These are phyloP conservation scores for Ettlia oleoabundans DNA, from an alignment of 139 green algal species.

Conservation along the genomic window DNA sequence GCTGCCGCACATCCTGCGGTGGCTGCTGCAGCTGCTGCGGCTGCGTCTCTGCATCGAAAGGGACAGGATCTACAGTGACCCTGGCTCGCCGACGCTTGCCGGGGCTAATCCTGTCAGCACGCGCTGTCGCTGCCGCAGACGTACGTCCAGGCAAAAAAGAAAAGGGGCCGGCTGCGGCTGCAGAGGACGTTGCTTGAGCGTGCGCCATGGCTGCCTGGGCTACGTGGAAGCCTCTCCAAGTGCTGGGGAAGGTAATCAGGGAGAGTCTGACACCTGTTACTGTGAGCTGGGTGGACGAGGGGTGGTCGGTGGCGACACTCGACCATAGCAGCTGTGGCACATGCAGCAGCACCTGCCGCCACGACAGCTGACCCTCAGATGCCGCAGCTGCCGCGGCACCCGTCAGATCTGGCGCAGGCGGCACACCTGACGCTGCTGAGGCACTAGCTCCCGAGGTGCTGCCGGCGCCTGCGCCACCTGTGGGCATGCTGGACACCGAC, in stretches of 20 bases:
- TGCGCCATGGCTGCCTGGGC: constrained; percentile 9
- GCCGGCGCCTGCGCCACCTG: not conserved
- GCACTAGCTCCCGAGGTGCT: not conserved
- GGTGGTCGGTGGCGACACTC: constrained; percentile 13
- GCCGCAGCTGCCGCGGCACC: not conserved
- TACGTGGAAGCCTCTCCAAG: constrained; percentile 22
- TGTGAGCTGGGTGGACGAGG: constrained; percentile 31
- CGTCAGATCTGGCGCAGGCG: not conserved
- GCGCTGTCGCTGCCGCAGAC: not conserved
- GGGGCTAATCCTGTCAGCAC: not conserved
- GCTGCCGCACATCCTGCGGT: constrained; percentile 8
- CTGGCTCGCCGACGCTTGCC: constrained; percentile 18
- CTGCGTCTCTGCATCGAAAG: not conserved
- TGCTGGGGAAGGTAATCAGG: constrained; percentile 38
- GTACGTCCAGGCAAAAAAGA: not conserved
- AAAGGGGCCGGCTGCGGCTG: not conserved
- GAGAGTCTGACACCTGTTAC: constrained; percentile 44
- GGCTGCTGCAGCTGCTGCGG: constrained; percentile 8
- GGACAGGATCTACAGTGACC: not conserved
- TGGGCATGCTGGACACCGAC: not conserved
- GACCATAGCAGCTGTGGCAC: constrained; percentile 40
- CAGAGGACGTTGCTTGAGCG: not conserved
- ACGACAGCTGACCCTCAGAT: not conserved
- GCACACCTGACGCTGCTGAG: not conserved
- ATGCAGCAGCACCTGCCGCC: constrained; percentile 22